phyloP scores from a whole-genome alignment of 2,329 filamentous ascomycete species.

The Tolypocladium amazonense region DNA sequence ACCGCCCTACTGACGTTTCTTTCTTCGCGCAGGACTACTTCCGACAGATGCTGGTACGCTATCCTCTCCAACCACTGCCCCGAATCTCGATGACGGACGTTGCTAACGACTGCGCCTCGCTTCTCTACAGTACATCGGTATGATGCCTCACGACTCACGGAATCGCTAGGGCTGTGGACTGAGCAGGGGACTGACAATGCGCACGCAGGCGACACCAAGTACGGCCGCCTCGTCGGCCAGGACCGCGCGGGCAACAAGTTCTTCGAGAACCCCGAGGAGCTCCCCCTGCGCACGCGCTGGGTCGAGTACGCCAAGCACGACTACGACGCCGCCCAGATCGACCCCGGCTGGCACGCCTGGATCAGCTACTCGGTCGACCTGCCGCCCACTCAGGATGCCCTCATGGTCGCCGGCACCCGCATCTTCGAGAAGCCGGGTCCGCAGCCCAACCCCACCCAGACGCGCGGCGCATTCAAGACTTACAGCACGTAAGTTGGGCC shows the following conservation, averaged over 20 bases:
- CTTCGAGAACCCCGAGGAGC: slow-evolving; percentile 91
- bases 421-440: slow-evolving; percentile 66
- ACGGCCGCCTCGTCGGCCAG: slow-evolving; percentile 70
- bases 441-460: slow-evolving; percentile 64
- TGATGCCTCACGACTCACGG: slow-evolving; percentile 1
- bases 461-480: slow-evolving; percentile 74
- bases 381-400: slow-evolving; percentile 65
- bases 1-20: slow-evolving; percentile 2
- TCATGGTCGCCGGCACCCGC: slow-evolving; percentile 56
- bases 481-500: slow-evolving; percentile 75
- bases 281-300: slow-evolving; percentile 94
- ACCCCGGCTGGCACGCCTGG: slow-evolving; percentile 98
- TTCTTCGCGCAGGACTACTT: slow-evolving; percentile 61
- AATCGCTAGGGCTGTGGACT: neutral
- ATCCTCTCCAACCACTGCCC: neutral
- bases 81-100: slow-evolving; percentile 9
- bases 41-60: slow-evolving; percentile 83
- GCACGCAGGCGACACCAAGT: slow-evolving; percentile 81
- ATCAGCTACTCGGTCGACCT: slow-evolving; percentile 89
- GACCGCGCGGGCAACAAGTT: slow-evolving; percentile 96
- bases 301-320: slow-evolving; percentile 91
- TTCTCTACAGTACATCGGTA: slow-evolving; percentile 44
- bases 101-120: slow-evolving; percentile 7
- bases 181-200: neutral
- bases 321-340: slow-evolving; percentile 72